Evolutionary conservation across 805 yeast genomes (phyloP).

Genomic region (Hanseniaspora mollemarum): DNA sequence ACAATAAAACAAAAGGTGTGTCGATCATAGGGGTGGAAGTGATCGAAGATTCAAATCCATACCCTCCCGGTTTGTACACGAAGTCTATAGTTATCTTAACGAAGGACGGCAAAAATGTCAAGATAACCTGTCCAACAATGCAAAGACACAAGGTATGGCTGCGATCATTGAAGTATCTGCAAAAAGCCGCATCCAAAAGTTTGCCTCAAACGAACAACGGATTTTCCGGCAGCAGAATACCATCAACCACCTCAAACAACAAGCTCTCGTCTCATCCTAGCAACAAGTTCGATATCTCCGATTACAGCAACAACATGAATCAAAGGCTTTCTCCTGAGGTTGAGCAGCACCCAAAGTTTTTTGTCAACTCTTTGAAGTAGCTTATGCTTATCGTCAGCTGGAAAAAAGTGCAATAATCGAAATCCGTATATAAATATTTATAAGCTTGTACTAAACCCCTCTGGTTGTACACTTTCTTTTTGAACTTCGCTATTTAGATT

Average conservation of each 20-base stretch:
- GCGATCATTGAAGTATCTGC: slow-evolving; percentile 63
- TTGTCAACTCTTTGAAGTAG: slow-evolving; percentile 12
- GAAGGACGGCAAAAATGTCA: slow-evolving; percentile 38
- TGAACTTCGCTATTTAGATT: too few species aligned
- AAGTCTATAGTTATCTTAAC: slow-evolving; percentile 72
- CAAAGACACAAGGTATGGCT: slow-evolving; percentile 87
- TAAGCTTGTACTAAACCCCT: too few species aligned
- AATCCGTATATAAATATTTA: neutral
- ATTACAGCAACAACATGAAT: neutral
- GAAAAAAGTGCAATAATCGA: neutral
- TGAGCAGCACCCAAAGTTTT: slow-evolving; percentile 13
- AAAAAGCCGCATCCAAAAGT: slow-evolving; percentile 4
- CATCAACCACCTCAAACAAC: neutral
- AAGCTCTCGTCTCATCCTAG: too few species aligned
- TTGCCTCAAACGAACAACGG: neutral
- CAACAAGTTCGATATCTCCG: neutral
- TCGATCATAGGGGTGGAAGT: slow-evolving; percentile 71
- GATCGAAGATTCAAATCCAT: slow-evolving; percentile 72
- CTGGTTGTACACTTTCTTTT: too few species aligned
- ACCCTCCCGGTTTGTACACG: slow-evolving; percentile 79
- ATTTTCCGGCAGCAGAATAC: neutral
- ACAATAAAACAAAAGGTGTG: slow-evolving; percentile 58
- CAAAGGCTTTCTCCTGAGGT: slow-evolving; percentile 1
- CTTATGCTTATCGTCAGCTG: too few species aligned
- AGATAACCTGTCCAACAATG: slow-evolving; percentile 77